Percentiles rank a stretch among this genome's conserved stretches.
These are phyloP conservation scores for Spirogloea muscicola DNA, from an alignment of 139 green algal genomes.

Conservation along the genomic window DNA sequence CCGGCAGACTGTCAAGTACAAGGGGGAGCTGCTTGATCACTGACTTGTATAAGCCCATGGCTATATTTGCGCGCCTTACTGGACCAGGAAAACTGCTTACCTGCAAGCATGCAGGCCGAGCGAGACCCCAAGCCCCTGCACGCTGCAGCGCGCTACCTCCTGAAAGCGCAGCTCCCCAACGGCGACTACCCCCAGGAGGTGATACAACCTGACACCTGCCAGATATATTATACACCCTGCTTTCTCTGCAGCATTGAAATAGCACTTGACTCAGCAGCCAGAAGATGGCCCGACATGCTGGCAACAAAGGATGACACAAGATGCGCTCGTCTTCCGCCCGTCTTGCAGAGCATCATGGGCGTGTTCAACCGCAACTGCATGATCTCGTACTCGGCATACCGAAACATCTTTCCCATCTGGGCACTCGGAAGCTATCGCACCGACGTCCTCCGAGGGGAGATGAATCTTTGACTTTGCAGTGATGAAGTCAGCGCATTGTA, in stretches of 20 bases:
- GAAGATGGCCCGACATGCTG: too few relatives aligned
- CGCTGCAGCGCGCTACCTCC: slow-evolving; percentile 56
- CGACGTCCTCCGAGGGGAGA: too few relatives aligned
- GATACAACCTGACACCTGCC: too few relatives aligned
- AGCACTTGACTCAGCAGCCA: too few relatives aligned
- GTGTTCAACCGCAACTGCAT: slow-evolving; percentile 99
- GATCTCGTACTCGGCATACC: slow-evolving; percentile 98
- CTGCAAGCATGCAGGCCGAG: slow-evolving; percentile 9
- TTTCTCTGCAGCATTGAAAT: too few relatives aligned
- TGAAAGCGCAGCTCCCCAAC: slow-evolving; percentile 59
- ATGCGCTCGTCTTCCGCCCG: too few relatives aligned
- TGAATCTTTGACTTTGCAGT: too few relatives aligned
- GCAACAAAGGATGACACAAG: too few relatives aligned
- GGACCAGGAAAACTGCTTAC: background rate
- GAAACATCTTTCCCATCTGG: slow-evolving; percentile 98
- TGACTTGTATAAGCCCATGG: background rate
- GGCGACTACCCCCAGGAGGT: slow-evolving; percentile 92
- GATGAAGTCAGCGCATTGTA: too few relatives aligned
- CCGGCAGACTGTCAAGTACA: background rate
- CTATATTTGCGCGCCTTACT: background rate
- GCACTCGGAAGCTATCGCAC: slow-evolving; percentile 80
- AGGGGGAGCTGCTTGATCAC: background rate
- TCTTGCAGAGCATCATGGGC: slow-evolving; percentile 91
- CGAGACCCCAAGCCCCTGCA: slow-evolving; percentile 64
- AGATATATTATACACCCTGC: too few relatives aligned